These are phyloP conservation scores for Barnettozyma sucrosica DNA, from an alignment of 805 yeast genomes.

Conservation along the genomic window DNA sequence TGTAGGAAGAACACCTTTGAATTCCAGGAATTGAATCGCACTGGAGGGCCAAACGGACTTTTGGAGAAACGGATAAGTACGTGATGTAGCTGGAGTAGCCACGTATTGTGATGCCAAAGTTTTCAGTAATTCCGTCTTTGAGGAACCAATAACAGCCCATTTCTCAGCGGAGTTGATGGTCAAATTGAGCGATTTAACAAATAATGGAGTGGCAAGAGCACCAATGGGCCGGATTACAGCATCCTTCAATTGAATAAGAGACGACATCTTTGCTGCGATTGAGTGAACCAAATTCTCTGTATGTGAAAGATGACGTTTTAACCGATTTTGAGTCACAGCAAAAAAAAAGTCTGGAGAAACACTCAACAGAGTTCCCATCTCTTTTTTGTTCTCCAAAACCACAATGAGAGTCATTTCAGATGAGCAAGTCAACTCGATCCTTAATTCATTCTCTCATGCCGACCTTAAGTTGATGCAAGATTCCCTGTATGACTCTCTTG, in stretches of 20 bases:
- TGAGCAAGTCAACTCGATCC: slow-evolving; percentile 26
- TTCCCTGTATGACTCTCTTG: slow-evolving; percentile 33
- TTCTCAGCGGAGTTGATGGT: slow-evolving; percentile 33
- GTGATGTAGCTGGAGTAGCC: slow-evolving; percentile 44
- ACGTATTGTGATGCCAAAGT: slow-evolving; percentile 51
- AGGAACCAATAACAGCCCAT: slow-evolving; percentile 54
- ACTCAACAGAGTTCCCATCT: no score
- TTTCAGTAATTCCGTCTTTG: slow-evolving; percentile 49
- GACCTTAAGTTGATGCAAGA: slow-evolving; percentile 33
- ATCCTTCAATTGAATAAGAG: slow-evolving; percentile 14
- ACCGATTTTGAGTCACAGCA: not conserved
- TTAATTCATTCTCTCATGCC: slow-evolving; percentile 23
- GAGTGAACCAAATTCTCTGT: not conserved
- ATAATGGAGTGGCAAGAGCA: slow-evolving; percentile 23
- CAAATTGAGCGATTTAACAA: slow-evolving; percentile 37
- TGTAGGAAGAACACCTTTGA: slow-evolving; percentile 42
- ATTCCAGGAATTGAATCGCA: slow-evolving; percentile 39
- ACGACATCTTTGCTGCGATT: slow-evolving; percentile 7
- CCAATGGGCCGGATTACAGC: slow-evolving; percentile 15
- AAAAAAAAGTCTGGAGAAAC: not conserved
- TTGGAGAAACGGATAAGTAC: slow-evolving; percentile 50
- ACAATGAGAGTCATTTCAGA: slow-evolving; percentile 33
- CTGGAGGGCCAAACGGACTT: slow-evolving; percentile 40
- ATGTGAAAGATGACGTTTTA: not conserved
- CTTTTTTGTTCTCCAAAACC: not conserved